These are phyloP conservation scores for Apiospora aurea DNA, from an alignment of 2,329 filamentous ascomycete species.

Conservation along the genomic window DNA sequence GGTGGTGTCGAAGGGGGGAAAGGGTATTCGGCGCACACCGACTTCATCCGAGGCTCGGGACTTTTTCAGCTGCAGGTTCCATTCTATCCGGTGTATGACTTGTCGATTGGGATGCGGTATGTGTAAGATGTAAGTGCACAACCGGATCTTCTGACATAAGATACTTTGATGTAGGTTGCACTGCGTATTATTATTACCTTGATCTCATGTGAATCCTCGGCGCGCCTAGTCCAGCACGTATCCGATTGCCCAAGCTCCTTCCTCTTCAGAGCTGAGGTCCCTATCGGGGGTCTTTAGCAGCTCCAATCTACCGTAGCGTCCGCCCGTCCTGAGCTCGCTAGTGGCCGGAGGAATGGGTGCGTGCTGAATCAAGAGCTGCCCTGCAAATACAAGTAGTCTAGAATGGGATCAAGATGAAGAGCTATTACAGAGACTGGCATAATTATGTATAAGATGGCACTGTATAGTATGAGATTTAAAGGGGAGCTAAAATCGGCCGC, in stretches of 20 bases:
- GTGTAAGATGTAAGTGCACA: neutral
- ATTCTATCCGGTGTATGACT: neutral
- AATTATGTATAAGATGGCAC: neutral
- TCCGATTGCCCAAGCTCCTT: neutral
- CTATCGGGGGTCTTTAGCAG: neutral
- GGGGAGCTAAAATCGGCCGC: neutral
- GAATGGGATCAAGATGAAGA: neutral
- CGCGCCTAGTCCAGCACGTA: neutral
- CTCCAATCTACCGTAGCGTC: neutral
- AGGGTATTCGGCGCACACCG: neutral
- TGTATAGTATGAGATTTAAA: neutral
- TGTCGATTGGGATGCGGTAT: neutral
- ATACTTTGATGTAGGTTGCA: neutral
- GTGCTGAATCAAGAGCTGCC: neutral
- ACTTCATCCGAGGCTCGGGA: slow-evolving; percentile 20
- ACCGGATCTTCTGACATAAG: neutral
- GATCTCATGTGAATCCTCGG: neutral
- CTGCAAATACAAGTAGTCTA: neutral
- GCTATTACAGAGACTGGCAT: neutral
- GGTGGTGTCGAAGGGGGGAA: neutral
- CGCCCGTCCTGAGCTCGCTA: slow-evolving; percentile 14
- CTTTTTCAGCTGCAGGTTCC: slow-evolving; percentile 5
- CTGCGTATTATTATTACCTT: neutral
- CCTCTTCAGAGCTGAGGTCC: neutral
- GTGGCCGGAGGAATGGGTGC: slow-evolving; percentile 6